Percentiles rank a stretch among this genome's conserved stretches.
phyloP scores from a whole-genome alignment of 1,284 basidiomycete species.

The Cutaneotrichosporon mucoides region DNA sequence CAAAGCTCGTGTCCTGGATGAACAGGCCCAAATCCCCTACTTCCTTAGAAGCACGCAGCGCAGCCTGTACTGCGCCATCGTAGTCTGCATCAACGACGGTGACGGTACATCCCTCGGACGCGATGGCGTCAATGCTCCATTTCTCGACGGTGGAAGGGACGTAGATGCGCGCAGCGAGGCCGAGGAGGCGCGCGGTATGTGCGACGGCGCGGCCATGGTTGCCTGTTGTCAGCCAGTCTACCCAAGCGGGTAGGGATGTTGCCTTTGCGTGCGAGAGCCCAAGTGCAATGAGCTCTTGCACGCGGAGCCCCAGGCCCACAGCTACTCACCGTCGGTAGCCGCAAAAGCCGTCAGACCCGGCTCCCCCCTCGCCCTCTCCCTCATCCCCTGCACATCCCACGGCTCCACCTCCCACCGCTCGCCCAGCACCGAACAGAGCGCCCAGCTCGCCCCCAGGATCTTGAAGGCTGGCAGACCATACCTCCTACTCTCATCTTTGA shows the following conservation, averaged over 20 bases:
- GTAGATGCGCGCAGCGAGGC: conserved; percentile 11
- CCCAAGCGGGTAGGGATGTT: too few species aligned
- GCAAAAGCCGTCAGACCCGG: conserved; percentile 10
- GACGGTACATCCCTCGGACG: conserved; percentile 10
- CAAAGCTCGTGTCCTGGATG: conserved; percentile 18
- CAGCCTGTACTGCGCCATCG: conserved; percentile 11
- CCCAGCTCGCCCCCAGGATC: conserved; percentile 21
- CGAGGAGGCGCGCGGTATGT: conserved; percentile 10
- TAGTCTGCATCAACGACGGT: conserved; percentile 11
- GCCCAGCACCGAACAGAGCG: conserved; percentile 5
- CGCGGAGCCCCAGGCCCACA: too few species aligned
- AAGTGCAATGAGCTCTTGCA: too few species aligned
- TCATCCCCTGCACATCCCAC: conserved; percentile 12
- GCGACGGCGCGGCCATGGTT: conserved; percentile 20
- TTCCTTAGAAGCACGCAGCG: neutral
- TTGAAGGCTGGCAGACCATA: conserved; percentile 22
- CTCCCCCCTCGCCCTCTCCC: neutral
- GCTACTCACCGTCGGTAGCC: conserved; percentile 21
- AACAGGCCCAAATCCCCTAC: conserved; percentile 4
- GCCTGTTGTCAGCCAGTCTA: conserved; percentile 12
- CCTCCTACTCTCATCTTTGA: conserved; percentile 19
- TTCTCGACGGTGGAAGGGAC: conserved; percentile 15
- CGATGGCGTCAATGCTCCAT: conserved; percentile 16
- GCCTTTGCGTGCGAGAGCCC: too few species aligned
- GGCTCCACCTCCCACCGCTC: conserved; percentile 13